phyloP scores from a whole-genome alignment of 148 eudicot species.

The Chenopodium quinoa region DNA sequence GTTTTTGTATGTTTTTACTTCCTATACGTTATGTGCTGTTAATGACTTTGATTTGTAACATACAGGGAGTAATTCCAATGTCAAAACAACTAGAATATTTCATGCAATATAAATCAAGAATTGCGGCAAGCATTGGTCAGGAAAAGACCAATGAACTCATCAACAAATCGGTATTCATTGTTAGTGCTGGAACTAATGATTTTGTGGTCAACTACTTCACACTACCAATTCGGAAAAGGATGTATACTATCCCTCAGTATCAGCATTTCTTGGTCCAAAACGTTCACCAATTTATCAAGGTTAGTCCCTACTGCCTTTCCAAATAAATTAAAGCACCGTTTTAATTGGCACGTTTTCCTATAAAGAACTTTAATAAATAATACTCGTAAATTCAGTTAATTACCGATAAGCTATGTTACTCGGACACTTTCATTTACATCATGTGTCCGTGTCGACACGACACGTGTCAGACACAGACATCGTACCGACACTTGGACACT shows the following conservation, averaged over 20 bases:
- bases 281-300: slow-evolving; percentile 51
- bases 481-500: too few relatives aligned
- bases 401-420: too few relatives aligned
- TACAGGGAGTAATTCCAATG: slow-evolving; percentile 60
- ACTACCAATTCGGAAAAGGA: slow-evolving; percentile 39
- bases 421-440: too few relatives aligned
- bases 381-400: too few relatives aligned
- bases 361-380: too few relatives aligned
- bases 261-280: slow-evolving; percentile 47
- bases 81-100: slow-evolving; percentile 53
- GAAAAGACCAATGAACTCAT: slow-evolving; percentile 35
- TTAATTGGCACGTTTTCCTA: too few relatives aligned
- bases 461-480: too few relatives aligned
- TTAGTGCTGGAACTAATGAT: slow-evolving; percentile 81
- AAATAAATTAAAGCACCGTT: too few relatives aligned
- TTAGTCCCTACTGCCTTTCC: slow-evolving; percentile 11
- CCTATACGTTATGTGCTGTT: too few relatives aligned
- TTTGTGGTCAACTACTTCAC: slow-evolving; percentile 59
- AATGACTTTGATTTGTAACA: neutral
- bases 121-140: slow-evolving; percentile 44
- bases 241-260: slow-evolving; percentile 45
- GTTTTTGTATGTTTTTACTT: too few relatives aligned
- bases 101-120: slow-evolving; percentile 46
- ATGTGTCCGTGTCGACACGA: too few relatives aligned
- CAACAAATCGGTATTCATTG: slow-evolving; percentile 38